Base-by-base conservation (phyloP, 345 rosid species). In the Aquilaria sinensis region DNA sequence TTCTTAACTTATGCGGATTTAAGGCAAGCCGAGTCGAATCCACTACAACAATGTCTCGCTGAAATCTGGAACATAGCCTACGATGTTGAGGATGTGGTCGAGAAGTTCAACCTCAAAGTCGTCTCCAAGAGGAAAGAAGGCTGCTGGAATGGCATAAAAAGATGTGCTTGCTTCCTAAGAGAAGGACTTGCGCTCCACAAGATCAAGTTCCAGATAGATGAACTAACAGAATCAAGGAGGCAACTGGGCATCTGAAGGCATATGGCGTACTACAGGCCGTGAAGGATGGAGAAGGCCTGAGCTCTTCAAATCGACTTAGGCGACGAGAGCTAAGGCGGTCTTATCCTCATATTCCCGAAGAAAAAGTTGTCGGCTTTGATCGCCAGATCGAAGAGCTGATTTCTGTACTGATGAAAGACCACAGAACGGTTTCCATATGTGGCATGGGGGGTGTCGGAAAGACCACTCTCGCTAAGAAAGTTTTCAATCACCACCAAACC, bases 71-170 rank as follows among this genome's bases (percentile, higher is more conserved):
- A 55, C 1, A 5, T 53, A 4, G 56, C 55, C 13, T 68, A 47
- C 4, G 49, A 68, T 33, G 56, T 49, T 5, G 57, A 68, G 14
- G 71, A 68, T 49, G 5, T 61, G 0, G 10, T 61, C 0, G 71
- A 53, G 2, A 2, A 4, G 3, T 67, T 52, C 9, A 11, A 16
- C 33, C 15, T 60, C 33, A 50, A 31, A 9, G 11, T 48, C 16
- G 61, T 4, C 2, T 34, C 55, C 23, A 32, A n/a, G 16, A 66
- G 32, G 31, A 45, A 41, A 31, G 29, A 31, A 12, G 33, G 62
- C 11, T 10, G 37, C 6, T 2, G 10, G 1, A 30, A 11, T 47
- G 6, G 3, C 7, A 8, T 47, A 2, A 45, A 13, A 60, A 62
- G 48, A 15, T 16, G 15, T 1, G 34, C 48, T 16, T 54, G 51